These are phyloP conservation scores for Cairneyella variabilis DNA, from an alignment of 495 filamentous ascomycete genomes.

Conservation along the genomic window DNA sequence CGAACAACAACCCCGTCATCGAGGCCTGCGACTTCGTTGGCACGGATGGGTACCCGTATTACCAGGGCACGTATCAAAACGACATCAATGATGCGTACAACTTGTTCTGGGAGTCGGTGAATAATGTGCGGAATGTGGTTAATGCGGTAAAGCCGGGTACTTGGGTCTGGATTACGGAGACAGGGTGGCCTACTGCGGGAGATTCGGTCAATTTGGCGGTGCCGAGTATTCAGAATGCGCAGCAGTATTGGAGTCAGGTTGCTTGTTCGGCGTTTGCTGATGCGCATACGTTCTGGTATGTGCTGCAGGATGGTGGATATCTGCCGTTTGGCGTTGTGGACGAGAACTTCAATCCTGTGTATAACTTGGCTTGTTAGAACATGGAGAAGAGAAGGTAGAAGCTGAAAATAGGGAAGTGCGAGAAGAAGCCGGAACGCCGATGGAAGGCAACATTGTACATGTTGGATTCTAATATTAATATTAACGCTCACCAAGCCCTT, in stretches of 20 bases:
- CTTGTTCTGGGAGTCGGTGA: slow-evolving; percentile 61
- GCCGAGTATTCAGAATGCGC: slow-evolving; percentile 63
- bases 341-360: slow-evolving; percentile 36
- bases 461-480: too few relatives aligned
- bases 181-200: slow-evolving; percentile 79
- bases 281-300: slow-evolving; percentile 73
- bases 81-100: slow-evolving; percentile 54
- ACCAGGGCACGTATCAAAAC: slow-evolving; percentile 65
- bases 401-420: too few relatives aligned
- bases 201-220: slow-evolving; percentile 55
- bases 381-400: too few relatives aligned
- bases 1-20: slow-evolving; percentile 64
- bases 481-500: too few relatives aligned
- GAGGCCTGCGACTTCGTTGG: slow-evolving; percentile 70
- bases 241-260: slow-evolving; percentile 72
- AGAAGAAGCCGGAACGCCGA: too few relatives aligned
- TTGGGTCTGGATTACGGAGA: slow-evolving; percentile 87
- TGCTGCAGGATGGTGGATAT: slow-evolving; percentile 61
- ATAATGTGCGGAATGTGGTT: slow-evolving; percentile 43
- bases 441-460: too few relatives aligned
- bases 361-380: slow-evolving; percentile 20
- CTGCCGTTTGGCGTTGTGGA: slow-evolving; percentile 63
- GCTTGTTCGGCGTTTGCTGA: slow-evolving; percentile 64
- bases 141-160: slow-evolving; percentile 53
- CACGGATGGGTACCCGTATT: slow-evolving; percentile 74